Evolutionary conservation across 108 stramenopile species (phyloP), one percentile per base, ranked within the genome.

Genomic region (Nitzschia sp.): DNA sequence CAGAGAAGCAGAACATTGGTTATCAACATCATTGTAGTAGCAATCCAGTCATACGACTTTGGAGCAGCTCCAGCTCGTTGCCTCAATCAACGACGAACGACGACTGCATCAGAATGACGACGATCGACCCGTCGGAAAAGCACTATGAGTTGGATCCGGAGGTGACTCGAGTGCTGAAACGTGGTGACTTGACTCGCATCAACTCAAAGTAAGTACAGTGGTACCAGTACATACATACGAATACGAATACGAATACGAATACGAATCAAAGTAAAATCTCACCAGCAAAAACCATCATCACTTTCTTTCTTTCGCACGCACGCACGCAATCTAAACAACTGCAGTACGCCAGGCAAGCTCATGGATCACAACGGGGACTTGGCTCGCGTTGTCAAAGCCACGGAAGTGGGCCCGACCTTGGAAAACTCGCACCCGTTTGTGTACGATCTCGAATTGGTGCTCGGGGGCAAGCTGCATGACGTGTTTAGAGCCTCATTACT

Each of bases 401-500:
- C 34, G 53, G 59, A 58, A 19, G 65, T 61, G 1, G 41, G 60
- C n/a, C 60, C 60, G 1, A 44, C 60, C 23, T 45, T 61, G 36
- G 54, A 53, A 1, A 38, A 45, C 16, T 53, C 41, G 21, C 75
- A 76, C 29, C 62, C 68, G n/a, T 76, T 69, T 65, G 31, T 76
- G 2, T 76, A 76, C 25, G 75, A 76, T 45, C 5, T 76, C n/a
- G 75, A 76, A 4, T 58, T 81, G 0, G 65, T 85, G 23, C 41
- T 81, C 23, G 84, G 85, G 19, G 89, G 89, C n/a, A 81, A 81
- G 41, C 34, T 85, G 16, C 57, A 46, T 41, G 72, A 72, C 5
- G 53, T 84, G 21, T 35, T 33, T 2, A 60, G 89, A 57, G 35
- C 25, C 26, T 79, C 83, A 3, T 58, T 90, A 58, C 45, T 69